Base-by-base conservation (phyloP, 129 eudicot species). In the Silybum marianum region DNA sequence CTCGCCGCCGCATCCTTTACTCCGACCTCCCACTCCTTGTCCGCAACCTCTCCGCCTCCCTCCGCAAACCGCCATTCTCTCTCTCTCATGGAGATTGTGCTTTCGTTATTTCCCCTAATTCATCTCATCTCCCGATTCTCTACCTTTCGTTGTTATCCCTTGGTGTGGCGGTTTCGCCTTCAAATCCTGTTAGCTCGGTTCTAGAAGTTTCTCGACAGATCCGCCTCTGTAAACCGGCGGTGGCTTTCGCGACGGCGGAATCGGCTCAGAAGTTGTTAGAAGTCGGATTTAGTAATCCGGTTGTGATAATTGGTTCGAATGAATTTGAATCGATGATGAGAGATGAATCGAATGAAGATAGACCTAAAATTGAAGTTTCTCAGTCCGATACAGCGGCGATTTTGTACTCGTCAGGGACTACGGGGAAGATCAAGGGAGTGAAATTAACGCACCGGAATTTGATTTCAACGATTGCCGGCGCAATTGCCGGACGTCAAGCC, bases 371-470 rank as follows among this genome's bases (percentile, higher is more conserved):
- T 23, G 84, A 70, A 3, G 77, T 88, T 22, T 62, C 19, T 48
- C 97, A 86, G 38, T 73, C 85, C 4, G 92, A 92, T 75, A 76
- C 84, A 1, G 97, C 97, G 19, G 92, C 91, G 28, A 85, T 92
- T 58, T 28, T 92, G 40, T 90, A 82, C 76, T 92, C 97, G 1
- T 92, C 97, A 0, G 97, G 97, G 9, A 92, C 97, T 13, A 92
- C 94, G 7, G 97, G 97, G 62, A 86, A 84, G 28, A 78, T 86
- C 16, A 89, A 92, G 81, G 94, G 90, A 58, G 94, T 89, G 28
- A 89, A 73, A 9, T 76, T 91, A 24, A 83, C 92, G 68, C 94
- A 92, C 22, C 26, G 91, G 69, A 92, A 92, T 42, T 38, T 92
- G 75, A 88, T 88, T 19, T 79, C 94, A 11, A 12, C 76, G 25